These are phyloP conservation scores for Talaromyces sp. DNA, from an alignment of 2,329 filamentous ascomycete genomes.

Conservation along the genomic window DNA sequence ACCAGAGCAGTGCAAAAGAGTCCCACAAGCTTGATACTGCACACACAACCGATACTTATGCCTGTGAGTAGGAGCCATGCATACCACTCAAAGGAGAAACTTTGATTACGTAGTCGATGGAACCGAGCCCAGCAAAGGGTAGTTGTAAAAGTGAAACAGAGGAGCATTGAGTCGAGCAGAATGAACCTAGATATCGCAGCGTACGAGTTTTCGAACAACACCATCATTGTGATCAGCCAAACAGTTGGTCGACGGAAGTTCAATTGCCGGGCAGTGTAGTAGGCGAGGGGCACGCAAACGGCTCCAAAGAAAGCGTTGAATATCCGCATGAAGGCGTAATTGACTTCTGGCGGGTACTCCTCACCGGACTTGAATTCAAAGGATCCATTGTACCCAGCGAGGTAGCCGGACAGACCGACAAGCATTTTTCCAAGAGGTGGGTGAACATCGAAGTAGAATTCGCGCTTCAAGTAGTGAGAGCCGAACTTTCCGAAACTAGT, in stretches of 20 bases:
- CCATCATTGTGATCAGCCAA: conserved; percentile 94
- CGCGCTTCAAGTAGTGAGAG: conserved; percentile 96
- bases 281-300: conserved; percentile 86
- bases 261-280: conserved; percentile 89
- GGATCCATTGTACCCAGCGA: conserved; percentile 96
- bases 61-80: conserved; percentile 91
- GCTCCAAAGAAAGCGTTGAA: conserved; percentile 97
- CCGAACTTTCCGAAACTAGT: conserved; percentile 71
- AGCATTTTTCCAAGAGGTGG: conserved; percentile 98
- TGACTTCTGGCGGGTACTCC: conserved; percentile 84
- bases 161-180: conserved; percentile 94
- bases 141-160: conserved; percentile 98
- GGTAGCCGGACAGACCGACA: conserved; percentile 89
- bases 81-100: conserved; percentile 90
- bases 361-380: conserved; percentile 99
- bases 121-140: conserved; percentile 97
- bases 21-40: conserved; percentile 97
- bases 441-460: conserved; percentile 98
- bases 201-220: conserved; percentile 98
- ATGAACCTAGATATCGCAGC: conserved; percentile 99
- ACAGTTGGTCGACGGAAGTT: conserved; percentile 81
- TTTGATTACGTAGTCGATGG: conserved; percentile 78
- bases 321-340: conserved; percentile 97
- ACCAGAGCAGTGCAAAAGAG: conserved; percentile 94
- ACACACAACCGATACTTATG: conserved; percentile 93